Evolutionary conservation across 2,329 filamentous ascomycete species (phyloP).

Genomic region (Fusarium metavorans): DNA sequence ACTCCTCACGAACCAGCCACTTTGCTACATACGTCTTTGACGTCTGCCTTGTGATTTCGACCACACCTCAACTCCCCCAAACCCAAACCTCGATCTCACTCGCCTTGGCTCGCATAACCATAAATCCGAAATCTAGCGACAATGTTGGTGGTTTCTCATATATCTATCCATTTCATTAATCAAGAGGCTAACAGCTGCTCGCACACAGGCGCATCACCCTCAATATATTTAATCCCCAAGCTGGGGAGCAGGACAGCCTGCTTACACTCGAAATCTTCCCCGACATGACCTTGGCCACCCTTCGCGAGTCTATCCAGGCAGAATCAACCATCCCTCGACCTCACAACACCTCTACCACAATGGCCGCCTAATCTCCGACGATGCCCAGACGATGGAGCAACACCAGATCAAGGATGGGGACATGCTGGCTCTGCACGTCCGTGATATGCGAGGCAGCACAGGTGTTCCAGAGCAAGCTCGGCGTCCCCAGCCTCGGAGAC

Average conservation of each 20-base stretch:
- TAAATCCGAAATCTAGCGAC: constrained; percentile 12
- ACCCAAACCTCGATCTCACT: neutral
- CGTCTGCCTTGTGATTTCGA: constrained; percentile 10
- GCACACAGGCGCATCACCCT: constrained; percentile 83
- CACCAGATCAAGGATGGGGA: constrained; percentile 87
- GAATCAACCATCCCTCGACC: constrained; percentile 79
- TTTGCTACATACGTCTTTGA: constrained; percentile 7
- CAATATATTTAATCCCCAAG: constrained; percentile 81
- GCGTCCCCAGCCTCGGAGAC: constrained; percentile 47
- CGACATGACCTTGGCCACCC: constrained; percentile 84
- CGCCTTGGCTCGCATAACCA: neutral
- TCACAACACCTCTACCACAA: constrained; percentile 92
- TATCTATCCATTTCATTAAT: constrained; percentile 16
- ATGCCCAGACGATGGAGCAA: constrained; percentile 83
- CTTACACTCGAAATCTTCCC: constrained; percentile 84
- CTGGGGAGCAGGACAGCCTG: constrained; percentile 76
- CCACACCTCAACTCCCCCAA: neutral
- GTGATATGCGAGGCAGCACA: constrained; percentile 66
- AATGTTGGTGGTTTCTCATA: constrained; percentile 35
- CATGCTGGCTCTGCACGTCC: constrained; percentile 89
- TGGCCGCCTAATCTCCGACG: constrained; percentile 81
- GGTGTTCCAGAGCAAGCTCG: constrained; percentile 54
- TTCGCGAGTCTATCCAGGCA: constrained; percentile 89
- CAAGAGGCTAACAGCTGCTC: constrained; percentile 28
- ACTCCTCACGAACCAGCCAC: constrained; percentile 31